Conservation (phyloP, 2,329 filamentous ascomycete genomes). For the Sporothrix curviconia region DNA sequence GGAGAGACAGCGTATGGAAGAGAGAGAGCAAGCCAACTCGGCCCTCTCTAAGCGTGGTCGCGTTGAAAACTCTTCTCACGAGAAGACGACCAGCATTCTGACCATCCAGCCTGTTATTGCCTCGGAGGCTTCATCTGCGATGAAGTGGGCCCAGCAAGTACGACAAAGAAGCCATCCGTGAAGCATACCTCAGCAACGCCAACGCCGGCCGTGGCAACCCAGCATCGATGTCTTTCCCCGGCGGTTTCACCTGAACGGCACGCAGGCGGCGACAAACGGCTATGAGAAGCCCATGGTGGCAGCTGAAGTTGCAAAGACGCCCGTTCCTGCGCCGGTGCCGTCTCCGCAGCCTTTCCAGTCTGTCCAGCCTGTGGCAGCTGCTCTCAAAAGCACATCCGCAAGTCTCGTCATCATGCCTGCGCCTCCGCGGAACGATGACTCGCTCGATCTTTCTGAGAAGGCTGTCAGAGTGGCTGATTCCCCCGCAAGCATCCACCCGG, state of each 20-base stretch:
- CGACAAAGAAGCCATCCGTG: slow-evolving; percentile 79
- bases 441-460: slow-evolving; percentile 30
- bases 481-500: slow-evolving; percentile 31
- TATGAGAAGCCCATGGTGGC: not conserved
- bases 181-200: slow-evolving; percentile 73
- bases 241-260: slow-evolving; percentile 14
- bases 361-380: not conserved
- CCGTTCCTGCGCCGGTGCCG: not conserved
- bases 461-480: slow-evolving; percentile 25
- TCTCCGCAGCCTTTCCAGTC: not conserved
- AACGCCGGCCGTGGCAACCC: slow-evolving; percentile 60
- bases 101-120: slow-evolving; percentile 80
- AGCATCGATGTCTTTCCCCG: slow-evolving; percentile 13
- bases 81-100: slow-evolving; percentile 83
- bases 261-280: not conserved
- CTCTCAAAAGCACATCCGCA: not conserved
- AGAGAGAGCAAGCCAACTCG: slow-evolving; percentile 32
- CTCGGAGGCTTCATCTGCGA: slow-evolving; percentile 80
- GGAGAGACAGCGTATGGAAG: slow-evolving; percentile 58
- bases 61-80: slow-evolving; percentile 46
- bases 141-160: slow-evolving; percentile 98
- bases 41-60: slow-evolving; percentile 43
- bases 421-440: not conserved
- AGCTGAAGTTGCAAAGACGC: slow-evolving; percentile 1
- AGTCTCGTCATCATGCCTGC: not conserved